These are phyloP conservation scores for Giardia duodenalis DNA, from an alignment of 208 protist species.

Conservation along the genomic window DNA sequence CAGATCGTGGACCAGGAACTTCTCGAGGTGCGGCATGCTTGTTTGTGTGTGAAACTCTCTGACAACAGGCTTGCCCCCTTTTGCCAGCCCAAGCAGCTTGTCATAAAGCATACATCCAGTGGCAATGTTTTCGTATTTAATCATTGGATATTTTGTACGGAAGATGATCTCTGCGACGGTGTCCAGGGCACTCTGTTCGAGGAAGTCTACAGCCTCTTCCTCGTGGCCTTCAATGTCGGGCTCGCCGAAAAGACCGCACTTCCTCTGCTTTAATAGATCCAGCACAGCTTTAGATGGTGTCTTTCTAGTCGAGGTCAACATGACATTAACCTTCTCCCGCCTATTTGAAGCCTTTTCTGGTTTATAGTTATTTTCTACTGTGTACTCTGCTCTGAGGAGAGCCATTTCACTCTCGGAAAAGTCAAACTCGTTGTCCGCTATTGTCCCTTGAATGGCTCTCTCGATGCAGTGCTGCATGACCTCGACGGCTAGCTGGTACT, in stretches of 20 bases:
- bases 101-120: not conserved
- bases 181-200: not conserved
- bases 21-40: not conserved
- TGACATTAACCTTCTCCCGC: too few species aligned
- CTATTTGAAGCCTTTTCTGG: too few species aligned
- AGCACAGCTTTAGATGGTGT: too few species aligned
- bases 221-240: not conserved
- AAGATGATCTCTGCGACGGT: not conserved
- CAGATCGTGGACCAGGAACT: not conserved
- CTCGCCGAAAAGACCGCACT: not conserved
- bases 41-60: too few species aligned
- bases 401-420: not conserved
- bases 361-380: too few species aligned
- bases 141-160: not conserved
- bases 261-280: too few species aligned
- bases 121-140: not conserved
- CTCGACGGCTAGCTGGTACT: not conserved
- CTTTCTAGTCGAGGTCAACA: too few species aligned
- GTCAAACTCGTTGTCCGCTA: not conserved
- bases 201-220: not conserved
- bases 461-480: not conserved
- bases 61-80: not conserved
- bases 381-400: not conserved
- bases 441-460: not conserved
- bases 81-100: not conserved